These are phyloP conservation scores for Chrysoporthe puriensis DNA, from an alignment of 2,329 filamentous ascomycete genomes.

Conservation along the genomic window DNA sequence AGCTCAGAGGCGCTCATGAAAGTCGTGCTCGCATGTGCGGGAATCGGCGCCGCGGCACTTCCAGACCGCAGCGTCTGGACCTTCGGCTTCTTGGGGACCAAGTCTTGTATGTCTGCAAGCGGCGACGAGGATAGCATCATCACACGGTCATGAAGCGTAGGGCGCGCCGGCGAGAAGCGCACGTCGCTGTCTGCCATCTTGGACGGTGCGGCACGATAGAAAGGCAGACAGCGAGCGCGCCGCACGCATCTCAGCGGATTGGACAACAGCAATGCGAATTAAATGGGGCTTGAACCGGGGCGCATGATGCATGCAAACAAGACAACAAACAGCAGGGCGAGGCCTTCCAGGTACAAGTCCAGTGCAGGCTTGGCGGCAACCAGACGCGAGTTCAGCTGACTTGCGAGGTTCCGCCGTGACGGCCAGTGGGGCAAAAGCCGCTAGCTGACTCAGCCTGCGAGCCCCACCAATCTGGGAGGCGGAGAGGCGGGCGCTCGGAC, in stretches of 20 bases:
- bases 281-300: background rate
- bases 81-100: slow-evolving; percentile 45
- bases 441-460: slow-evolving; percentile 10
- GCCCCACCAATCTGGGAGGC: slow-evolving; percentile 16
- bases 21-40: slow-evolving; percentile 39
- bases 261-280: slow-evolving; percentile 27
- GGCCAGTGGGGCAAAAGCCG: background rate
- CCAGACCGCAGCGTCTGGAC: slow-evolving; percentile 41
- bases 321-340: too few species aligned
- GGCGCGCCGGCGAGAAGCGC: slow-evolving; percentile 37
- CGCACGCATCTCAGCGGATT: slow-evolving; percentile 48
- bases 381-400: slow-evolving; percentile 23
- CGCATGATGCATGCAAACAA: background rate
- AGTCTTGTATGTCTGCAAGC: slow-evolving; percentile 56
- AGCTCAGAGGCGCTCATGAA: slow-evolving; percentile 50
- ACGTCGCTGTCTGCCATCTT: slow-evolving; percentile 38
- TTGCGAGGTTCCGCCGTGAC: background rate
- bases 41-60: slow-evolving; percentile 43
- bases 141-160: slow-evolving; percentile 33
- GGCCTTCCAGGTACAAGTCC: background rate
- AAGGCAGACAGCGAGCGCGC: slow-evolving; percentile 46
- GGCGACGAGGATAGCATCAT: slow-evolving; percentile 54
- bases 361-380: slow-evolving; percentile 17
- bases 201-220: slow-evolving; percentile 36
- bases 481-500: slow-evolving; percentile 23